These are phyloP conservation scores for Trichoderma lentiforme DNA, from an alignment of 2,329 filamentous ascomycete genomes.

Conservation along the genomic window DNA sequence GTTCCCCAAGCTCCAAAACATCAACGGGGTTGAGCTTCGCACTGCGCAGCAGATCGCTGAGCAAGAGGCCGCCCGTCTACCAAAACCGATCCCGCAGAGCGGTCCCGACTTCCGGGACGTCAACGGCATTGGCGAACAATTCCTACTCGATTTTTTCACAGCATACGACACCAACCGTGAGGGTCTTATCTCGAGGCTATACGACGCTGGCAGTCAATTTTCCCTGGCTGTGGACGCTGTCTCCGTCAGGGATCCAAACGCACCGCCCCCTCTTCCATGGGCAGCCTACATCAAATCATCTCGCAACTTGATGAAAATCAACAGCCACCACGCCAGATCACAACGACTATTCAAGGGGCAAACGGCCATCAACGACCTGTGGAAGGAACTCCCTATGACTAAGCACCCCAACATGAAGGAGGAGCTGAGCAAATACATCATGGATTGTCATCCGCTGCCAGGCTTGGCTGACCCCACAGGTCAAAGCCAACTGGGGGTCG, in stretches of 20 bases:
- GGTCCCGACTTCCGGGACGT: conserved; percentile 72
- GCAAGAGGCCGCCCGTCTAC: conserved; percentile 45
- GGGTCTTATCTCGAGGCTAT: conserved; percentile 62
- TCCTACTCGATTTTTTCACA: conserved; percentile 70
- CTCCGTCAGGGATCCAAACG: conserved; percentile 47
- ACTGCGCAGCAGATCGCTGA: conserved; percentile 66
- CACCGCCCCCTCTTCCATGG: conserved; percentile 57
- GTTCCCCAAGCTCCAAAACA: conserved; percentile 75
- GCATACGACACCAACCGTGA: conserved; percentile 70
- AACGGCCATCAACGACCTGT: conserved; percentile 62
- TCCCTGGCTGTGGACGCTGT: conserved; percentile 69
- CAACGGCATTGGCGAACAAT: conserved; percentile 69
- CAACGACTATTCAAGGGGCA: conserved; percentile 62
- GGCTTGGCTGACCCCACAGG: conserved; percentile 68
- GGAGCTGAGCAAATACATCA: conserved; percentile 70
- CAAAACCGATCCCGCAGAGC: conserved; percentile 59
- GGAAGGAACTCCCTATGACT: conserved; percentile 68
- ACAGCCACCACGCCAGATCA: conserved; percentile 55
- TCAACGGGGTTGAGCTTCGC: conserved; percentile 73
- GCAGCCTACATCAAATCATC: conserved; percentile 72
- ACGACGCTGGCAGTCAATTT: conserved; percentile 73
- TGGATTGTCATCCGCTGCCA: conserved; percentile 75
- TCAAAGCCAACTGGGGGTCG: conserved; percentile 63
- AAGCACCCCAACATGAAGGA: conserved; percentile 68
- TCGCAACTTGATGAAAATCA: conserved; percentile 72